Conservation (phyloP, 345 rosid species). For the Eucalyptus albens region DNA sequence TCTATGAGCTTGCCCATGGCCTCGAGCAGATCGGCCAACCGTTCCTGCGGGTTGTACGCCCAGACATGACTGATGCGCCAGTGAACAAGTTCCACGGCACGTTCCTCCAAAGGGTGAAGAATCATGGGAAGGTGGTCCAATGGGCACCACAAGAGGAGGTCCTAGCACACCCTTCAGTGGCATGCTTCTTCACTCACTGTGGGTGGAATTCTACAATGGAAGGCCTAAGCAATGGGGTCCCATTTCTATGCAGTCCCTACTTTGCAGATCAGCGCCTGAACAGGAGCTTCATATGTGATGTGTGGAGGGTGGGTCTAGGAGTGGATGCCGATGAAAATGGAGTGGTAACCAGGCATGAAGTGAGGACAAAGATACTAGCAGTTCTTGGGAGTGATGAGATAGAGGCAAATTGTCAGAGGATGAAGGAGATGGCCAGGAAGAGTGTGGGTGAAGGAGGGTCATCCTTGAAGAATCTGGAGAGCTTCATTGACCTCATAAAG, state of each 20-base stretch:
- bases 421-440: background rate
- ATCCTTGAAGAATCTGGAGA: background rate
- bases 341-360: background rate
- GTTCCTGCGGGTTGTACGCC: constrained; percentile 16
- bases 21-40: constrained; percentile 8
- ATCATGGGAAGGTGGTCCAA: background rate
- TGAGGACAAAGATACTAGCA: background rate
- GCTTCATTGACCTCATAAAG: background rate
- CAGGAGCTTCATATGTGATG: constrained; percentile 5
- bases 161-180: constrained; percentile 4
- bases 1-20: constrained; percentile 20
- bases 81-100: background rate
- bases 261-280: constrained; percentile 6
- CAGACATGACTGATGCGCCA: background rate
- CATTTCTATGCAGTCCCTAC: constrained; percentile 22
- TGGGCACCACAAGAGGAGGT: constrained; percentile 16
- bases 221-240: constrained; percentile 12
- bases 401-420: background rate
- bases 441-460: background rate
- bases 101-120: background rate
- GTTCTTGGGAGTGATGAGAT: background rate
- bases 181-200: constrained; percentile 21
- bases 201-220: constrained; percentile 1
- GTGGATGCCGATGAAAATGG: background rate
- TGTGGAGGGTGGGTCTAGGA: background rate